Evolutionary conservation across 257 asterid genomes (phyloP).

Genomic region (Nicotiana noctiflora): DNA sequence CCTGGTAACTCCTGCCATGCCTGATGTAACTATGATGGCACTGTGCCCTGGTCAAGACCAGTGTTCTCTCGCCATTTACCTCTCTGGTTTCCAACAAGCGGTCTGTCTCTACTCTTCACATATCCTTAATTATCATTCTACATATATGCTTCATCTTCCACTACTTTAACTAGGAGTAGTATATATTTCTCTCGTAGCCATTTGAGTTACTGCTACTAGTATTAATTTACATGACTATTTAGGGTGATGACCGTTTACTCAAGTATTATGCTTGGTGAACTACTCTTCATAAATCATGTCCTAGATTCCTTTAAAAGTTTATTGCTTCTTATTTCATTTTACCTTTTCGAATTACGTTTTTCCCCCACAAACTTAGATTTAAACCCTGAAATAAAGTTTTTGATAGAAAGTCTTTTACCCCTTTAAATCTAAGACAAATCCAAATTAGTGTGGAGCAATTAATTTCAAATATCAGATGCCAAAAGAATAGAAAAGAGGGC

Average conservation of each 20-base stretch:
- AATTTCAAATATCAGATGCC: too few species aligned
- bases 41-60: constrained; percentile 48
- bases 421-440: too few species aligned
- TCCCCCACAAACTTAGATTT: too few species aligned
- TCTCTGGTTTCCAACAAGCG: constrained; percentile 44
- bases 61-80: constrained; percentile 53
- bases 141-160: not conserved
- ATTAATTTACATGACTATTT: not conserved
- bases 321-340: not conserved
- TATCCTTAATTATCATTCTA: not conserved
- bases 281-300: not conserved
- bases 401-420: too few species aligned
- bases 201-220: not conserved
- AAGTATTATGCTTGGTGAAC: not conserved
- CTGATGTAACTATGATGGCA: constrained; percentile 41
- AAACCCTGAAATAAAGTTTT: too few species aligned
- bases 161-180: too few species aligned
- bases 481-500: too few species aligned
- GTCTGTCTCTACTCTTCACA: constrained; percentile 13
- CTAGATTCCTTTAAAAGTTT: too few species aligned
- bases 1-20: constrained; percentile 39
- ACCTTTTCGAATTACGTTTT: too few species aligned
- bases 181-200: too few species aligned
- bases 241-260: not conserved
- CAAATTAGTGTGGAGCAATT: too few species aligned